Conservation (phyloP, 345 rosid genomes). For the Odontarrhena argentea region DNA sequence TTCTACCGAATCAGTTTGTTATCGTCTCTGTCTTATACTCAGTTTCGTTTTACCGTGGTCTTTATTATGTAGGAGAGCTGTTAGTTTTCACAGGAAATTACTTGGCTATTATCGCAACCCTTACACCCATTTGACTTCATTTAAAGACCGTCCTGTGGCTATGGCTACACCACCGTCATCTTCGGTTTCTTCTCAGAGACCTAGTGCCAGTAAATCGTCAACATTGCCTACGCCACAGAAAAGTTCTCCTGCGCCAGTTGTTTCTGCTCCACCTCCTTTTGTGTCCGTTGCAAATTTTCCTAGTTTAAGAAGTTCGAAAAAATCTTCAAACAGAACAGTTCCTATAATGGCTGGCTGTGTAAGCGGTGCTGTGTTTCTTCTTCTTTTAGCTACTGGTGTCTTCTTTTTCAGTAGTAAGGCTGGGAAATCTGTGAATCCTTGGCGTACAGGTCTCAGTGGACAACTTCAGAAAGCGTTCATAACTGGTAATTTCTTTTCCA, state of each 20-base stretch:
- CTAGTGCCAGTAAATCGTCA: neutral
- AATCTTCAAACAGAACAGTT: conserved; percentile 17
- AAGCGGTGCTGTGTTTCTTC: conserved; percentile 43
- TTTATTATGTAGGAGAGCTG: conserved; percentile 14
- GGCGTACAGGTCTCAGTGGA: conserved; percentile 94
- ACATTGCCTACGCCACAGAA: conserved; percentile 17
- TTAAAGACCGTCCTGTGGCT: neutral
- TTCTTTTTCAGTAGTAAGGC: conserved; percentile 57
- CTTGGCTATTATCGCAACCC: conserved; percentile 31
- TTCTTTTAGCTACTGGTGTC: conserved; percentile 47
- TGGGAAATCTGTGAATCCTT: conserved; percentile 80
- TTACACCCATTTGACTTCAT: neutral
- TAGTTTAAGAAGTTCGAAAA: conserved; percentile 13
- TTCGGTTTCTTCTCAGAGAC: conserved; percentile 9
- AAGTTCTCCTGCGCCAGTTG: conserved; percentile 1
- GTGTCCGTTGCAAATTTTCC: conserved; percentile 1
- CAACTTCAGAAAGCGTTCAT: conserved; percentile 92
- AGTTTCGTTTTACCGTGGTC: neutral
- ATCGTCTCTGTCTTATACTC: neutral
- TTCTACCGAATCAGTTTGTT: neutral
- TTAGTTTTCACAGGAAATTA: conserved; percentile 35
- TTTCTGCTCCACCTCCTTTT: conserved; percentile 37
- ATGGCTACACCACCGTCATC: conserved; percentile 12
- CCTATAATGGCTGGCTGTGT: conserved; percentile 37
- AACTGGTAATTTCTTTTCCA: conserved; percentile 53